phyloP scores from a whole-genome alignment of 2,329 filamentous ascomycete species.

The Fusarium odoratissimum region DNA sequence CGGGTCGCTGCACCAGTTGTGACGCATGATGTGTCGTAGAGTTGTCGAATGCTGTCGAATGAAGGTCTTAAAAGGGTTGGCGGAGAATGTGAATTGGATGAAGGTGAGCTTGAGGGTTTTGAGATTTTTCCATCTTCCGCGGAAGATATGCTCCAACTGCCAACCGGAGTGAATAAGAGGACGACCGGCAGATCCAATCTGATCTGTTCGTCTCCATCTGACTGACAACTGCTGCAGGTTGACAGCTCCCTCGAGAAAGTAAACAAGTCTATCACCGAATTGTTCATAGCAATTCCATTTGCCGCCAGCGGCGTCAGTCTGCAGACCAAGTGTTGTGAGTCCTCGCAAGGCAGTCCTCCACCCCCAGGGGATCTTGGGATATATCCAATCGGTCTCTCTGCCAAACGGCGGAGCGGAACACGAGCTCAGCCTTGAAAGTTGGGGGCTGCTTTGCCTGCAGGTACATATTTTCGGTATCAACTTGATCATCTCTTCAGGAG shows the following conservation, averaged over 20 bases:
- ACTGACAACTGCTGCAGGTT: conserved; percentile 4
- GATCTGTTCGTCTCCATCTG: background rate
- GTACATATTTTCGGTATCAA: background rate
- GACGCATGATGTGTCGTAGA: conserved; percentile 5
- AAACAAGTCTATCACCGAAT: background rate
- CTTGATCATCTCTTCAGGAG: background rate
- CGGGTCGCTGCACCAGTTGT: background rate
- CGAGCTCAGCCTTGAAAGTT: background rate
- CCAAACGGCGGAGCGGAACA: background rate
- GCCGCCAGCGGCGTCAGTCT: background rate
- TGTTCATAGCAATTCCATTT: background rate
- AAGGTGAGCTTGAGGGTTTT: conserved; percentile 1
- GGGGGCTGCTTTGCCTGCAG: background rate
- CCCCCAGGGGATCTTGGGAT: background rate
- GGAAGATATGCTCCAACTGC: background rate
- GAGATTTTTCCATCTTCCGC: background rate
- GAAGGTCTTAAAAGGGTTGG: background rate
- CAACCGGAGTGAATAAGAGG: background rate
- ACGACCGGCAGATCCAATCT: background rate
- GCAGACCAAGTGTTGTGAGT: conserved; percentile 1
- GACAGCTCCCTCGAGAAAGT: background rate
- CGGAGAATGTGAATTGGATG: background rate
- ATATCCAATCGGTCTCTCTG: background rate
- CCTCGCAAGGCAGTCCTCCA: background rate
- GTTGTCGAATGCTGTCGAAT: background rate